phyloP scores from a whole-genome alignment of 345 rosid genomes.

The Draba incana region DNA sequence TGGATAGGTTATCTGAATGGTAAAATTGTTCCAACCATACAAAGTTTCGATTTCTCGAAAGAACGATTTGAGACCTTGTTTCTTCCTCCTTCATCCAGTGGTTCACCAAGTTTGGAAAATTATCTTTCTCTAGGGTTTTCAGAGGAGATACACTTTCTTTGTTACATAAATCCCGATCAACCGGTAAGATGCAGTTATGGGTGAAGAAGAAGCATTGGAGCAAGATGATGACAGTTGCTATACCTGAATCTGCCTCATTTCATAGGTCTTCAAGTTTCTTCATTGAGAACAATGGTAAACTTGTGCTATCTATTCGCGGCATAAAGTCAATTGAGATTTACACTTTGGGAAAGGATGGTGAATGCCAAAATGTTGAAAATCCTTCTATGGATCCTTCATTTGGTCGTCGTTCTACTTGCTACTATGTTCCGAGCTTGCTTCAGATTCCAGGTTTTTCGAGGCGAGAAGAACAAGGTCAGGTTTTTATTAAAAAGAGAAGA shows the following conservation, averaged over 20 bases:
- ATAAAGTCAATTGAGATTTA: background rate
- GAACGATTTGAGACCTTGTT: slow-evolving; percentile 23
- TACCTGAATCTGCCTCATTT: background rate
- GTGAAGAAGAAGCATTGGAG: slow-evolving; percentile 23
- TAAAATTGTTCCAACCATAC: background rate
- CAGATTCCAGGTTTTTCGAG: slow-evolving; percentile 1
- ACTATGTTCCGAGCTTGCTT: slow-evolving; percentile 27
- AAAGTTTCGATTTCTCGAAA: slow-evolving; percentile 22
- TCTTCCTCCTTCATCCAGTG: slow-evolving; percentile 23
- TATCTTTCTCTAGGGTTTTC: slow-evolving; percentile 6
- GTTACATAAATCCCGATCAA: background rate
- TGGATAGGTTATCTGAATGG: slow-evolving; percentile 18
- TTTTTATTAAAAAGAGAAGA: background rate
- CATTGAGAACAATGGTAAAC: background rate
- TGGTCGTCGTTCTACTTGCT: background rate
- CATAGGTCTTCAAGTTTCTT: slow-evolving; percentile 5
- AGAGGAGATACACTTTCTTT: slow-evolving; percentile 7
- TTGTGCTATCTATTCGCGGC: slow-evolving; percentile 3
- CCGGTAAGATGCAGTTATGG: slow-evolving; percentile 14
- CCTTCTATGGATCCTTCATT: background rate
- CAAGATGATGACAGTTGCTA: background rate
- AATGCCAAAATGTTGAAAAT: background rate
- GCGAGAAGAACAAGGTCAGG: background rate
- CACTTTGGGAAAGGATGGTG: background rate
- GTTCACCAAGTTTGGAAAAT: background rate